Base-by-base conservation (phyloP, 345 rosid species). In the Kandelia obovata region DNA sequence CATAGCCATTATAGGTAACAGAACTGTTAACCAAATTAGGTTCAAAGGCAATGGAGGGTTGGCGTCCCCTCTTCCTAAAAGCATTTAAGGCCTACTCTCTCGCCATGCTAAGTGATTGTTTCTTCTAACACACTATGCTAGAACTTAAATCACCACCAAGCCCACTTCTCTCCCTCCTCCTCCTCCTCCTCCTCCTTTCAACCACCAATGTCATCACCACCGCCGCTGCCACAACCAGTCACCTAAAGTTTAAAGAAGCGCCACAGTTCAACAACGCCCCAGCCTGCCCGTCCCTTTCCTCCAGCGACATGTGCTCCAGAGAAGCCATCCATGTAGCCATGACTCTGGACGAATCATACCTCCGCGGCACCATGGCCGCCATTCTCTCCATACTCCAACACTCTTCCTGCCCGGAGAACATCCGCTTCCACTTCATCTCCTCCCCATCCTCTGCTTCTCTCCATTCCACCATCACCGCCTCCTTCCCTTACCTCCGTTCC, bases 351-450 rank as follows among this genome's bases (percentile, higher is more conserved):
- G 53, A 30, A 5, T 64, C 67, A 15, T 81, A 81, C 69, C 75
- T 81, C 65, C 82, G 85, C 7, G 85, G 85, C 49, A 68, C 82
- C 55, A 78, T 78, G 78, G 80, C 80, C 19, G 80, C 76, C 0
- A 72, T 77, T 32, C 62, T 62, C 17, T 77, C 80, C 27, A 68
- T 78, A 65, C 75, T 81, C 59, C 85, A 81, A 47, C 85, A 81
- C 78, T 69, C 85, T 23, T 75, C 82, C 37, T 81, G 85, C 75
- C 85, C 82, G 10, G 80, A 81, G 47, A 73, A 78, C 71, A 53
- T 73, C 58, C 73, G 67, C 4, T 75, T 81, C 75, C 85, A 78
- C 69, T 81, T 81, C 76, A 52, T 81, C 30, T 64, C 68, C 68
- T 69, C 80, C 19, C 62, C 74, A 0, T 23, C 81, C 31, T 66